These are phyloP conservation scores for Suillus subaureus DNA, from an alignment of 768 basidiomycete genomes.

Conservation along the genomic window DNA sequence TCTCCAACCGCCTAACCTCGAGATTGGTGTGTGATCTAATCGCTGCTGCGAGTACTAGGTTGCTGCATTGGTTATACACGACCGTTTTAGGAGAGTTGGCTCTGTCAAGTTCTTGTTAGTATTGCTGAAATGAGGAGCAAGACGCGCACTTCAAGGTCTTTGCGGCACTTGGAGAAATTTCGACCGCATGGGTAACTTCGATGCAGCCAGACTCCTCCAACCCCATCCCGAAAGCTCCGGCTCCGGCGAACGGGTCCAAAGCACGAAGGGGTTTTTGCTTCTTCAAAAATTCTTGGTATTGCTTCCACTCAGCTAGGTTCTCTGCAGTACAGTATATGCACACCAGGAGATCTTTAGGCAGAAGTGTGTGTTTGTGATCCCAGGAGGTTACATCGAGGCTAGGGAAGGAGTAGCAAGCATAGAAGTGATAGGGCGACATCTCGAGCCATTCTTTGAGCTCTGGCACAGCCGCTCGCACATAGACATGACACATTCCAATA, in stretches of 20 bases:
- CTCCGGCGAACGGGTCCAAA: constrained; percentile 47
- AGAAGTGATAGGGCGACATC: constrained; percentile 61
- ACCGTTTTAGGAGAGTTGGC: constrained; percentile 50
- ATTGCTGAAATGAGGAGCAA: neutral
- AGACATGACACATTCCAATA: constrained; percentile 51
- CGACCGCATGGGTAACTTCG: constrained; percentile 65
- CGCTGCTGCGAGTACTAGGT: constrained; percentile 58
- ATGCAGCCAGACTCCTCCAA: constrained; percentile 58
- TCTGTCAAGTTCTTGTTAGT: constrained; percentile 14
- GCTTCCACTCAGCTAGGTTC: constrained; percentile 33
- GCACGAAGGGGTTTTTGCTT: constrained; percentile 30
- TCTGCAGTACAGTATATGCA: constrained; percentile 47
- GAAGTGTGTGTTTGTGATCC: constrained; percentile 36
- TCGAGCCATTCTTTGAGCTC: constrained; percentile 49
- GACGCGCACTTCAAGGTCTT: constrained; percentile 57
- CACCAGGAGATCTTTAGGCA: constrained; percentile 39
- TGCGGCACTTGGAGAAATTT: constrained; percentile 77
- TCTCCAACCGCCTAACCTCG: constrained; percentile 40
- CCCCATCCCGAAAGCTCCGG: constrained; percentile 64
- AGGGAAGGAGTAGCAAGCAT: constrained; percentile 52
- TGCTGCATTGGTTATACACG: constrained; percentile 75
- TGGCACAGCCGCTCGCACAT: constrained; percentile 35
- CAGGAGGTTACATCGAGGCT: constrained; percentile 41
- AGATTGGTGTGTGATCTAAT: constrained; percentile 50
- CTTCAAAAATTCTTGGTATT: constrained; percentile 35